These are phyloP conservation scores for Cadophora sp. DNA, from an alignment of 2,329 filamentous ascomycete genomes.

Conservation along the genomic window DNA sequence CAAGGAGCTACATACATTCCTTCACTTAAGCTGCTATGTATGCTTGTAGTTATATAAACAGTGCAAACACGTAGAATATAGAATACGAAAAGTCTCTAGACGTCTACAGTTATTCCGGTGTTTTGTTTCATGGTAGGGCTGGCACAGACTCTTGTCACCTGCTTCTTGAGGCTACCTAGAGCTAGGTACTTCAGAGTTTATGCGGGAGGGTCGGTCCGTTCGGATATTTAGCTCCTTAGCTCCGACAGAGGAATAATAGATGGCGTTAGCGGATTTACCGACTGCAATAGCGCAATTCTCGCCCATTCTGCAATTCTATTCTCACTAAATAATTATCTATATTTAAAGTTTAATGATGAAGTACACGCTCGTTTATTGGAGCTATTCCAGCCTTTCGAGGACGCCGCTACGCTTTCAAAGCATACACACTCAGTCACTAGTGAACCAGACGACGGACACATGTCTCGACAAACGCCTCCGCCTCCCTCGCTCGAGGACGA, in stretches of 20 bases:
- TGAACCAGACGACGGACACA: neutral
- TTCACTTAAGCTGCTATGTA: no score
- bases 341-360: neutral
- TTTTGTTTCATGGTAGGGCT: no score
- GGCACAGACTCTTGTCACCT: no score
- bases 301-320: neutral
- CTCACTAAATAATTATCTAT: neutral
- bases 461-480: neutral
- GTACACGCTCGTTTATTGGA: neutral
- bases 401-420: neutral
- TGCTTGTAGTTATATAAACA: no score
- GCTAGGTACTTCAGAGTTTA: no score
- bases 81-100: no score
- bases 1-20: no score
- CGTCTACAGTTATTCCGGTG: no score
- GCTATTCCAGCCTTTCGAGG: neutral
- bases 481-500: neutral
- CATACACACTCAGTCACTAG: conserved; percentile 5
- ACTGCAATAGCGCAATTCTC: neutral
- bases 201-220: no score
- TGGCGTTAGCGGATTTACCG: conserved; percentile 2
- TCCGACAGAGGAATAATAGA: neutral
- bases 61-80: no score
- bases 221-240: neutral
- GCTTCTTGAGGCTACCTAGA: no score